These are phyloP conservation scores for Cutaneotrichosporon sp. DNA, from an alignment of 1,284 basidiomycete genomes.

Conservation along the genomic window DNA sequence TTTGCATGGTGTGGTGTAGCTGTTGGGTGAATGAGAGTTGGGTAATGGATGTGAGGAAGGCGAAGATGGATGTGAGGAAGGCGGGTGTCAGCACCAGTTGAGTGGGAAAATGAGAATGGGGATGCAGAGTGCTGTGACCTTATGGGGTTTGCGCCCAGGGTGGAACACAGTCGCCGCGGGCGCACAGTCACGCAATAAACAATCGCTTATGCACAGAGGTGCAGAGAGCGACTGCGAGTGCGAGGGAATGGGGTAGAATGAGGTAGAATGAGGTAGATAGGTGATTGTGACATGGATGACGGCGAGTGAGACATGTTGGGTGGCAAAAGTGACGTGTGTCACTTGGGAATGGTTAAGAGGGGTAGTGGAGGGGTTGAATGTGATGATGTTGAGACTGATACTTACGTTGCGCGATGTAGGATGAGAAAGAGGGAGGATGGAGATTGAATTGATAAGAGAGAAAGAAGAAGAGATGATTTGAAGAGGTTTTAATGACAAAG, in stretches of 20 bases:
- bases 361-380: background rate
- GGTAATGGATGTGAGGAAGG: background rate
- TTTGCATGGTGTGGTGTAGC: slow-evolving; percentile 20
- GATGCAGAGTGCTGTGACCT: background rate
- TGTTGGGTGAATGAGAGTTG: slow-evolving; percentile 20
- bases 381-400: background rate
- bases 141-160: background rate
- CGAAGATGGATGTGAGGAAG: slow-evolving; percentile 10
- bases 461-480: background rate
- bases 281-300: background rate
- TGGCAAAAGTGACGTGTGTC: slow-evolving; percentile 9
- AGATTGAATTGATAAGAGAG: background rate
- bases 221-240: background rate
- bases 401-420: background rate
- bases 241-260: background rate
- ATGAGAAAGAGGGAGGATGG: too few species aligned
- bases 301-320: slow-evolving; percentile 4
- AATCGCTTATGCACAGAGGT: background rate
- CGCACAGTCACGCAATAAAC: background rate
- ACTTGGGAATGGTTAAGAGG: background rate
- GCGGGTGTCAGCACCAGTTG: background rate
- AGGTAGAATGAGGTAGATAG: background rate
- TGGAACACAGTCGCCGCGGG: background rate
- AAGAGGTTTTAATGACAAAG: background rate
- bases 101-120: background rate